A percentile compares a stretch with the other conserved stretches of the same genome.
phyloP scores from a whole-genome alignment of 2,329 filamentous ascomycete species.

The Teratosphaeriaceae sp. region DNA sequence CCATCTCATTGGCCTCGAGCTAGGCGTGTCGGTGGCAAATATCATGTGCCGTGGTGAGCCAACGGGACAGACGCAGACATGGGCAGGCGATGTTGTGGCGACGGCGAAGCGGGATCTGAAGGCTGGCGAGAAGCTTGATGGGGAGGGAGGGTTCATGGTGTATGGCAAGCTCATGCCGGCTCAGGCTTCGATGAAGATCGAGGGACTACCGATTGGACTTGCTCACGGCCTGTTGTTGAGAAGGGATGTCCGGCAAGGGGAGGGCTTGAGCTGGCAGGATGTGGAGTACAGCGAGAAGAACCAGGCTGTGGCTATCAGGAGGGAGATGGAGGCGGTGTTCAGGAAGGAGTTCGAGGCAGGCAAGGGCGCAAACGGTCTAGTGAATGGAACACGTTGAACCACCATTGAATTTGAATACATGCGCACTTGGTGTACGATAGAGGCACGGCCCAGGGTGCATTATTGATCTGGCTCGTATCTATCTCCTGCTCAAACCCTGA shows the following conservation, averaged over 20 bases:
- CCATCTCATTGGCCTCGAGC: slow-evolving; percentile 42
- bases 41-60: slow-evolving; percentile 43
- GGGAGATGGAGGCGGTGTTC: slow-evolving; percentile 40
- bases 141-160: slow-evolving; percentile 41
- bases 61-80: slow-evolving; percentile 40
- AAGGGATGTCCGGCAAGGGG: slow-evolving; percentile 35
- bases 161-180: slow-evolving; percentile 40
- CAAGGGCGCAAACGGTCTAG: background rate
- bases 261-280: slow-evolving; percentile 39
- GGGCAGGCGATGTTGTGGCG: slow-evolving; percentile 41
- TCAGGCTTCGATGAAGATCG: slow-evolving; percentile 34
- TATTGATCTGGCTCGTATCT: background rate
- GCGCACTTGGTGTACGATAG: background rate
- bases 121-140: slow-evolving; percentile 40
- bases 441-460: background rate
- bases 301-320: slow-evolving; percentile 35
- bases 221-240: slow-evolving; percentile 39
- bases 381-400: background rate
- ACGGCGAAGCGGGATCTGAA: slow-evolving; percentile 42
- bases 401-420: background rate
- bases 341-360: slow-evolving; percentile 11
- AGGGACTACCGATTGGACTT: slow-evolving; percentile 39
- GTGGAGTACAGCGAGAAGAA: slow-evolving; percentile 37
- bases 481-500: background rate
- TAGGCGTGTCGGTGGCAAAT: slow-evolving; percentile 38